Percentiles rank a stretch among this genome's conserved stretches.
Evolutionary conservation across 495 filamentous ascomycete genomes (phyloP).

Genomic region (Penicillium odoratum): DNA sequence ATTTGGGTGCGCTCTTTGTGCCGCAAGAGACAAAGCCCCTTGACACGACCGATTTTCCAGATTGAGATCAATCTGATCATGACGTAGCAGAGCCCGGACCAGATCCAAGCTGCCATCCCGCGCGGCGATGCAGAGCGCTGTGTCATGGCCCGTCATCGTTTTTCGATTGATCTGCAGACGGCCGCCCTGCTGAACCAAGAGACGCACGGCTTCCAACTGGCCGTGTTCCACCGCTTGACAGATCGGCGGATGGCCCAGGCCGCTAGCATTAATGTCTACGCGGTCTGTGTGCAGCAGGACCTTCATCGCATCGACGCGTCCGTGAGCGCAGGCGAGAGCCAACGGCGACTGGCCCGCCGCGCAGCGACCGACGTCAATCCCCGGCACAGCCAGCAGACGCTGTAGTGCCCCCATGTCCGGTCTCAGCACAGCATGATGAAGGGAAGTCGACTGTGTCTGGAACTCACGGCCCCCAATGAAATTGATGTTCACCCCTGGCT

Average conservation of each 20-base stretch:
- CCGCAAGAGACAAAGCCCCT: not conserved
- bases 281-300: too few relatives aligned
- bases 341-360: conserved; percentile 13
- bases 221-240: too few relatives aligned
- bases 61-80: conserved; percentile 11
- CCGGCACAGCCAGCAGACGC: conserved; percentile 7
- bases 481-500: conserved; percentile 13
- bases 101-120: conserved; percentile 11
- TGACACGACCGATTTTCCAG: conserved; percentile 3
- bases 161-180: too few relatives aligned
- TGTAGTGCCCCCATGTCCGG: conserved; percentile 10
- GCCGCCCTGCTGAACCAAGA: too few relatives aligned
- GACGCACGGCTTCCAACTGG: too few relatives aligned
- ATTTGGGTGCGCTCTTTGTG: not conserved
- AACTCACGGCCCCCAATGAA: conserved; percentile 5
- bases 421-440: conserved; percentile 9
- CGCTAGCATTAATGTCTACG: too few relatives aligned
- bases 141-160: too few relatives aligned
- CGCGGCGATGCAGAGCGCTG: conserved; percentile 8
- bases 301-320: too few relatives aligned
- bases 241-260: too few relatives aligned
- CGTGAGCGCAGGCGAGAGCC: too few relatives aligned
- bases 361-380: conserved; percentile 9
- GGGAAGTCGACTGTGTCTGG: conserved; percentile 11
- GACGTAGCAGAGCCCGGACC: conserved; percentile 9